These are phyloP conservation scores for Kurtzmaniella cleridarum DNA, from an alignment of 805 yeast genomes.

Conservation along the genomic window DNA sequence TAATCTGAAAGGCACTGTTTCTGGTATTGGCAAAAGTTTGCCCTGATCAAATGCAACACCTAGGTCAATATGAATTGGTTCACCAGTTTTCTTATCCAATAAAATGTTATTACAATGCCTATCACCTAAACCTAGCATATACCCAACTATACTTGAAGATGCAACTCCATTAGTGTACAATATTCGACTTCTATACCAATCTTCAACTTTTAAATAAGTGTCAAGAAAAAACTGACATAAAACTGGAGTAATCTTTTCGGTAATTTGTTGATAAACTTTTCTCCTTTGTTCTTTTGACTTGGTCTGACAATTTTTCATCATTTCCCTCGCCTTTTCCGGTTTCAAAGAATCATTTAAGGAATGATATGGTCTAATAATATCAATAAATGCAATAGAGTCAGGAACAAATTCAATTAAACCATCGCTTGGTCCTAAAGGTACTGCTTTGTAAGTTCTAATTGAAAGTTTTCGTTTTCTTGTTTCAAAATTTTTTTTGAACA, in stretches of 20 bases:
- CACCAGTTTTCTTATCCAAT: constrained; percentile 77
- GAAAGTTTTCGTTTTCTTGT: constrained; percentile 53
- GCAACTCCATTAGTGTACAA: constrained; percentile 76
- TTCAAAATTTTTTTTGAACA: constrained; percentile 51
- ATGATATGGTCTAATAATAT: constrained; percentile 64
- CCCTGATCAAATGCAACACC: constrained; percentile 98
- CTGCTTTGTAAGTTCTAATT: constrained; percentile 80
- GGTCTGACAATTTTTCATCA: constrained; percentile 56
- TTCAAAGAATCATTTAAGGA: constrained; percentile 37
- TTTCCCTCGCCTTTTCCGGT: constrained; percentile 53
- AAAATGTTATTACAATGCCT: constrained; percentile 88
- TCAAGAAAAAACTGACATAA: constrained; percentile 67
- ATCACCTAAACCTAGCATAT: constrained; percentile 89
- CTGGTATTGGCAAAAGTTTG: constrained; percentile 76
- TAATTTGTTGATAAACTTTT: constrained; percentile 42
- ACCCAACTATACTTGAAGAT: constrained; percentile 79
- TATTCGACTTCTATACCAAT: constrained; percentile 67
- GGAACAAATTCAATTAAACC: constrained; percentile 91
- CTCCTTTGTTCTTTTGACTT: constrained; percentile 40
- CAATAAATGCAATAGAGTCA: constrained; percentile 66
- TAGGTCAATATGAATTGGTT: constrained; percentile 90
- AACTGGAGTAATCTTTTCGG: constrained; percentile 54
- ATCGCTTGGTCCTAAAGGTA: constrained; percentile 81
- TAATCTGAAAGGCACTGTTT: constrained; percentile 86
- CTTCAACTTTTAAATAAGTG: constrained; percentile 58